A percentile compares a stretch with the other conserved stretches of the same genome.
Conservation (phyloP, 257 asterid genomes). For the Nemophila menziesii region DNA sequence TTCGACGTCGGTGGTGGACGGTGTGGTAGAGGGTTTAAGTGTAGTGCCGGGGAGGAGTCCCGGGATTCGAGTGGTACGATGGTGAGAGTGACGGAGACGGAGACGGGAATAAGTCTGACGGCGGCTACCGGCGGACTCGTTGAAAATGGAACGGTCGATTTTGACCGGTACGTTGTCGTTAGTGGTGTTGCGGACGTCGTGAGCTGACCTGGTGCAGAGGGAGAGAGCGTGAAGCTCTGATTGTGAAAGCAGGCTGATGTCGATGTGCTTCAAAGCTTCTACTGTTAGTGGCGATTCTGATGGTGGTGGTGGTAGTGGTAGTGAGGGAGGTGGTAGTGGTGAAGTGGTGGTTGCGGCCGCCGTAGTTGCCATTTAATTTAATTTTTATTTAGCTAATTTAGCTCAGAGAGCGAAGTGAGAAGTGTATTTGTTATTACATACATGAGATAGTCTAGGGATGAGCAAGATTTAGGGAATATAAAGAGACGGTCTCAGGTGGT, state of each 20-base stretch:
- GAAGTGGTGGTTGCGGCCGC: conserved; percentile 28
- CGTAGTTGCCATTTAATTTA: conserved; percentile 28
- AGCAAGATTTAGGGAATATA: too few species aligned
- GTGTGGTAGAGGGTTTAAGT: conserved; percentile 14
- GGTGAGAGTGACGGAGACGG: conserved; percentile 31
- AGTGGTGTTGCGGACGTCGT: conserved; percentile 27
- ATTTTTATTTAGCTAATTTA: neutral
- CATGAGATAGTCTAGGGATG: too few species aligned
- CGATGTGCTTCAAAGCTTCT: conserved; percentile 39
- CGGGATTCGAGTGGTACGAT: conserved; percentile 17
- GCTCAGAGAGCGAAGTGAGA: neutral
- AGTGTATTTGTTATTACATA: too few species aligned
- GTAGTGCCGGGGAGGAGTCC: conserved; percentile 15
- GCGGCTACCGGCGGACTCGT: conserved; percentile 85
- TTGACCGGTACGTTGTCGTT: conserved; percentile 54
- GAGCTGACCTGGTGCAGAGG: conserved; percentile 41
- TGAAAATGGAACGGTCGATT: conserved; percentile 65
- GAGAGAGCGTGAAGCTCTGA: conserved; percentile 76
- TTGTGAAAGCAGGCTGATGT: conserved; percentile 52
- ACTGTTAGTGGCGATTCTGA: conserved; percentile 20
- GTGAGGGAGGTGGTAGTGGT: neutral
- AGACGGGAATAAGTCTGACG: conserved; percentile 75
- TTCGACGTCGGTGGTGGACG: conserved; percentile 51
- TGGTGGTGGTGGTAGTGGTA: conserved; percentile 17
- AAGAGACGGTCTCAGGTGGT: neutral